Percentiles rank a stretch among this genome's conserved stretches.
Evolutionary conservation across 2,329 filamentous ascomycete species (phyloP).

Genomic region (Kalmusia sp.): DNA sequence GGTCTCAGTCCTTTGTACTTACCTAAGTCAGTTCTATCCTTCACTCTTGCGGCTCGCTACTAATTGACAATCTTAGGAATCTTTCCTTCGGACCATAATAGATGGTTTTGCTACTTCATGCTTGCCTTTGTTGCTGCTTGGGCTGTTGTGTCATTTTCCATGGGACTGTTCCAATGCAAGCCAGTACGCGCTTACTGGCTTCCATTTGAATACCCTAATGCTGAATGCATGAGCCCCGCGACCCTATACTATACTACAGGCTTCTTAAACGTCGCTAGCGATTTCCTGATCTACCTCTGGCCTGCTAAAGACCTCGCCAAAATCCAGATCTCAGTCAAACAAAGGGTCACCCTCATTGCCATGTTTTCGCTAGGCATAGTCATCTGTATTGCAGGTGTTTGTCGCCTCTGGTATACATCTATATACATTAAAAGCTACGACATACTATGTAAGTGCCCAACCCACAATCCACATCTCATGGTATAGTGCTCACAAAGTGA

Average conservation of each 20-base stretch:
- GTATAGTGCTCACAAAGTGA: too few relatives aligned
- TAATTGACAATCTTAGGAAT: constrained; percentile 9
- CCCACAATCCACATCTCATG: too few relatives aligned
- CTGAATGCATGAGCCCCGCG: constrained; percentile 21
- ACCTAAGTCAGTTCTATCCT: not conserved
- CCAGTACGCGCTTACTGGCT: constrained; percentile 16
- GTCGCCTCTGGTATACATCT: constrained; percentile 26
- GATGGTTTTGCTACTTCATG: constrained; percentile 23
- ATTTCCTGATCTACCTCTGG: constrained; percentile 31
- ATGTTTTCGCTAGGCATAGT: constrained; percentile 27
- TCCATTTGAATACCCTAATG: constrained; percentile 9
- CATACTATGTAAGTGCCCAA: too few relatives aligned
- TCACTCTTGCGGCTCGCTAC: constrained; percentile 2
- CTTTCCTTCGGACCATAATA: constrained; percentile 20
- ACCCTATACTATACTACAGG: constrained; percentile 21
- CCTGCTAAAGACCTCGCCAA: constrained; percentile 25
- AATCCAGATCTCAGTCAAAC: constrained; percentile 22
- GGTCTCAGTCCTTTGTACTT: constrained; percentile 12
- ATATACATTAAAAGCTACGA: constrained; percentile 22
- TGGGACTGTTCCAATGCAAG: constrained; percentile 21
- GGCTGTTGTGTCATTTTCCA: constrained; percentile 13
- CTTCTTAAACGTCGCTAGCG: constrained; percentile 24
- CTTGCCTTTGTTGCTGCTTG: constrained; percentile 16
- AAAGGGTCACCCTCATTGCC: constrained; percentile 25
- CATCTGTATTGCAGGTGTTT: constrained; percentile 27